Conservation (phyloP, 2,329 filamentous ascomycete species). For the Apiospora phragmitis region DNA sequence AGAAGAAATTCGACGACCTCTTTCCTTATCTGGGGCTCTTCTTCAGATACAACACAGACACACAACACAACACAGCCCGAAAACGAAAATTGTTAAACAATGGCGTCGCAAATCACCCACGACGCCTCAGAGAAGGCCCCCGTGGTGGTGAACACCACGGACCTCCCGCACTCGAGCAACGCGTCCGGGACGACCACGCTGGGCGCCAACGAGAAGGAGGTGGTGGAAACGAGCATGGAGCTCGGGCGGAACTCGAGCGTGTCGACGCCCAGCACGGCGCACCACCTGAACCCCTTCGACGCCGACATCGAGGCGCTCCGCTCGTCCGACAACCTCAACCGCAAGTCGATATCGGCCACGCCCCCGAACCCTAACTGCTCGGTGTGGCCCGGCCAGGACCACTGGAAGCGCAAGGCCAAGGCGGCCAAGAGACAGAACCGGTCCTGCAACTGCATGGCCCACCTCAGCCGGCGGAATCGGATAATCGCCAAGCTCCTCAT, state of each 20-base stretch:
- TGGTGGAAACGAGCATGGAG: conserved; percentile 28
- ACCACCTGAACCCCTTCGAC: conserved; percentile 53
- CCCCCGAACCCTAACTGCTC: conserved; percentile 46
- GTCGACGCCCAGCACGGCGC: conserved; percentile 45
- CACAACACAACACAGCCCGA: not conserved
- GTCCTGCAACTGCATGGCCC: conserved; percentile 54
- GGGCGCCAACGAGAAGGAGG: conserved; percentile 18
- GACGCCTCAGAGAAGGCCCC: conserved; percentile 11
- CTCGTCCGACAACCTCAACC: conserved; percentile 37
- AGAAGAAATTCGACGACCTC: not conserved
- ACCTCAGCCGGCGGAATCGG: conserved; percentile 53
- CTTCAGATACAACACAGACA: not conserved
- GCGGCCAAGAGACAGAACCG: conserved; percentile 51
- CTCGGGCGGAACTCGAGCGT: conserved; percentile 37
- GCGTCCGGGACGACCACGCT: conserved; percentile 16
- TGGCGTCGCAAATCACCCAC: conserved; percentile 10
- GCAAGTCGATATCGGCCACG: conserved; percentile 34
- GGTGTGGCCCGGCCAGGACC: conserved; percentile 60
- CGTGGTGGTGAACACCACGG: conserved; percentile 17
- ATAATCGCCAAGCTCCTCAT: conserved; percentile 57
- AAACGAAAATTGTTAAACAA: conserved; percentile 4
- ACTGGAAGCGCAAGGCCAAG: conserved; percentile 62
- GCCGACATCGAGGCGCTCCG: conserved; percentile 57
- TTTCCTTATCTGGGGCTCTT: not conserved
- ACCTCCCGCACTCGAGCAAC: conserved; percentile 22